Evolutionary conservation across 2,329 filamentous ascomycete genomes (phyloP).

Genomic region (Aspergillus sclerotialis): DNA sequence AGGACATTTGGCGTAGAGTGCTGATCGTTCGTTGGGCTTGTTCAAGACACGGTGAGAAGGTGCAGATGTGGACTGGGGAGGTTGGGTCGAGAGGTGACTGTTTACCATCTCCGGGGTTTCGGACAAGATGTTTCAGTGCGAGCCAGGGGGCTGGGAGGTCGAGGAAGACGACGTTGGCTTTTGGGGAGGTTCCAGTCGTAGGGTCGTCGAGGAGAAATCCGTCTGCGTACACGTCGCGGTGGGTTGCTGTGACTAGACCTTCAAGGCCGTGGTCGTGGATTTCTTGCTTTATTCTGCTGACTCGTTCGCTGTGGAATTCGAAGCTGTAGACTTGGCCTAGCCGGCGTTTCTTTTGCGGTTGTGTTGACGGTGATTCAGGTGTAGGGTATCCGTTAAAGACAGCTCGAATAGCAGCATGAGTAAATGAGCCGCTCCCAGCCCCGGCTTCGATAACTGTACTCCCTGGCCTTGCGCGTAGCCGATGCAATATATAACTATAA

Average conservation of each 20-base stretch:
- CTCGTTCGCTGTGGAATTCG: conserved; percentile 43
- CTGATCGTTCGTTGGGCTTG: conserved; percentile 85
- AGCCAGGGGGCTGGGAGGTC: conserved; percentile 47
- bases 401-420: conserved; percentile 43
- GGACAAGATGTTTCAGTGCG: conserved; percentile 41
- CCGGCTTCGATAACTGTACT: conserved; percentile 44
- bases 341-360: conserved; percentile 15
- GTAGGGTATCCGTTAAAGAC: conserved; percentile 41
- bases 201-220: conserved; percentile 37
- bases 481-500: conserved; percentile 47
- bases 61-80: conserved; percentile 73
- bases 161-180: conserved; percentile 42
- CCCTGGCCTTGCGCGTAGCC: conserved; percentile 41
- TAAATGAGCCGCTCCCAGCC: conserved; percentile 47
- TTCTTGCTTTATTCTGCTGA: conserved; percentile 35
- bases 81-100: conserved; percentile 60
- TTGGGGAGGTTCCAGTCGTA: conserved; percentile 31
- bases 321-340: conserved; percentile 44
- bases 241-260: conserved; percentile 38
- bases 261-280: conserved; percentile 38
- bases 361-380: conserved; percentile 1
- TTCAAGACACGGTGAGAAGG: conserved; percentile 95
- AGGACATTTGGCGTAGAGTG: conserved; percentile 70
- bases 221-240: conserved; percentile 44
- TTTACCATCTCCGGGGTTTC: conserved; percentile 23